Evolutionary conservation across 345 rosid genomes (phyloP).

Genomic region (Limnanthes douglasii): DNA sequence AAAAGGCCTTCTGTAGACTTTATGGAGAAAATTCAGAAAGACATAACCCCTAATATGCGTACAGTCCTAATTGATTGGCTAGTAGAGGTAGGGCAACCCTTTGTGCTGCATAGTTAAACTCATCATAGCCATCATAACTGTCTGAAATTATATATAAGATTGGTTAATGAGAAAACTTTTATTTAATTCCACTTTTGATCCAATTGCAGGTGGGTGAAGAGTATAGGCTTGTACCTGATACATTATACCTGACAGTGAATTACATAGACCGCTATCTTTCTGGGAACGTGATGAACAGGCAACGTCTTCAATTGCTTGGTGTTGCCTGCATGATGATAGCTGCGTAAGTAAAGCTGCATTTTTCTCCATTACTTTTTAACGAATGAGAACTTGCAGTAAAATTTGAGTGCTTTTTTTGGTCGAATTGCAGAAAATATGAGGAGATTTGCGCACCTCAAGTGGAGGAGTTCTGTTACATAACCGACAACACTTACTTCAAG

Average conservation of each 20-base stretch:
- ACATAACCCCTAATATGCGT: constrained; percentile 28
- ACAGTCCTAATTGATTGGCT: constrained; percentile 36
- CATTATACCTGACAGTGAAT: constrained; percentile 68
- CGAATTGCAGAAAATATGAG: constrained; percentile 60
- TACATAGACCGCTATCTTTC: constrained; percentile 91
- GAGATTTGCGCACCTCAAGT: constrained; percentile 90
- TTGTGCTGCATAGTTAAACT: background rate
- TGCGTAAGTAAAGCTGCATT: constrained; percentile 34
- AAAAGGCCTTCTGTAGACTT: constrained; percentile 25
- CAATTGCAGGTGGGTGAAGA: constrained; percentile 82
- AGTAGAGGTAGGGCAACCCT: constrained; percentile 25
- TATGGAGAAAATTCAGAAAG: constrained; percentile 27
- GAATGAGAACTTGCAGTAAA: too few species aligned
- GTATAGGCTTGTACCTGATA: constrained; percentile 86
- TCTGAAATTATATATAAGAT: background rate
- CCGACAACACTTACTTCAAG: constrained; percentile 84
- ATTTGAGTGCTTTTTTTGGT: background rate
- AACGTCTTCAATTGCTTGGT: constrained; percentile 78
- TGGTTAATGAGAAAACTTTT: too few species aligned
- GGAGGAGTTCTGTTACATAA: constrained; percentile 86
- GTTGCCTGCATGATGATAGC: constrained; percentile 95
- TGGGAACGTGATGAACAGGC: constrained; percentile 63
- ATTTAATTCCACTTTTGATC: background rate
- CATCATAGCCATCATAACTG: background rate
- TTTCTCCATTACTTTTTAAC: background rate